Base-by-base conservation (phyloP, 345 rosid species). In the Acer campestre region DNA sequence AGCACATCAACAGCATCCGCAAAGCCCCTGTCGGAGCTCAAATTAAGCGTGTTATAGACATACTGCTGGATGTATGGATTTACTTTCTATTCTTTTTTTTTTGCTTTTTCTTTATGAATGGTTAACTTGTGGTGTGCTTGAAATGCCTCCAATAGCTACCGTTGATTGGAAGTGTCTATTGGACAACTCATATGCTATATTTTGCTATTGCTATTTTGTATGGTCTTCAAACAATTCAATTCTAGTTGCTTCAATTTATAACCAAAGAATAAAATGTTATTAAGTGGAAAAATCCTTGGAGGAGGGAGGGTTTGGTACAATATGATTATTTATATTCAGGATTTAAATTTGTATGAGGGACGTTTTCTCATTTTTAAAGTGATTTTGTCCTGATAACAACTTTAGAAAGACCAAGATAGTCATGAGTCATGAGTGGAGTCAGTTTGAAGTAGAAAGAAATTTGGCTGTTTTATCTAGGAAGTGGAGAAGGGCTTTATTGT, bases 21-120 rank as follows among this genome's bases (percentile, higher is more conserved):
- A 93, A 92, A 85, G 81, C 84, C 18, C 94, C 94, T 64, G 94
- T 88, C 25, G 98, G 98, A 11, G 91, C 97, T 77, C 98, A 93
- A 86, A 92, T 95, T 71, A 95, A 93, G 85, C 97, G 94, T 22
- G 97, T 95, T 76, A 93, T 95, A 23, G 92, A 91, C 77, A 85
- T 89, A 68, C 80, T 93, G 46, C 70, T 69, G 1, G 88, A 85
- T 92, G 93, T 91, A 82, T 70, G 17, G 22, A 25, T 42, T 42
- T 17, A 69, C 62, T 38, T 14, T 40, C 44, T 7, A 70, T 68
- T 38, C 10, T 22, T 67, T 40, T n/a, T n/a, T n/a, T 55, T 35
- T 10, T 8, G 35, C 2, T 44, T 48, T 51, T 12, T 20, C 8
- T 1, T 13, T 18, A 22, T 25, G 10, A 63, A 4, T 14, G 0